Conservation (phyloP, 176 grass and related monocot species). For the Aegilops bicornis region DNA sequence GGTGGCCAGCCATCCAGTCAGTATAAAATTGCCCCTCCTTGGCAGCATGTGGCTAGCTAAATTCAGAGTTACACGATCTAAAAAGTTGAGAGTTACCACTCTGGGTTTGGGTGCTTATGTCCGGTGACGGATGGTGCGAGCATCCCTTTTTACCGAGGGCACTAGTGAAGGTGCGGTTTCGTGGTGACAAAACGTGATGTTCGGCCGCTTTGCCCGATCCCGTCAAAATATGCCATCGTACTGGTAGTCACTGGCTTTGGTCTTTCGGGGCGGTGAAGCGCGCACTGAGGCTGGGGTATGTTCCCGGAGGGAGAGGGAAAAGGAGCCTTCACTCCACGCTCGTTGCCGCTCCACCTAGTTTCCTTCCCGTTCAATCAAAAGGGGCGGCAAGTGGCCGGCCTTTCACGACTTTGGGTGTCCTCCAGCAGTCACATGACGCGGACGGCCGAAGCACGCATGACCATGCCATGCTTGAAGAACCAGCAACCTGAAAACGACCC, state of each 20-base stretch:
- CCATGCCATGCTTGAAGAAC: neutral
- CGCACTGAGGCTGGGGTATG: neutral
- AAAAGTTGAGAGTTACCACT: neutral
- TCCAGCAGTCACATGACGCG: neutral
- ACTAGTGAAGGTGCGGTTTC: neutral
- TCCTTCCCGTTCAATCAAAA: neutral
- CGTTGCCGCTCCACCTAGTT: neutral
- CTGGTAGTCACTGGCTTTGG: neutral
- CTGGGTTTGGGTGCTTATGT: too few species aligned
- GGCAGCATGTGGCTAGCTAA: neutral
- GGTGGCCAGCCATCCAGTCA: too few species aligned
- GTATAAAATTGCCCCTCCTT: neutral
- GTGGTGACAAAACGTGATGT: constrained; percentile 17
- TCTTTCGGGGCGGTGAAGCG: neutral
- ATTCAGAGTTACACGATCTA: neutral
- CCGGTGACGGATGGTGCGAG: too few species aligned
- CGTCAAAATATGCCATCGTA: constrained; percentile 8
- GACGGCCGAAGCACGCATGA: neutral
- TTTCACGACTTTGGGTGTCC: neutral
- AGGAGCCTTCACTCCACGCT: neutral
- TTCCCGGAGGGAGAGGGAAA: neutral
- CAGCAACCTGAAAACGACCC: neutral
- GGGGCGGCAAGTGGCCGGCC: neutral
- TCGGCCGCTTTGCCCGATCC: neutral
- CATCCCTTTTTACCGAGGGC: neutral